Base-by-base conservation (phyloP, 75 land plant genomes). In the Azolla pinnata region DNA sequence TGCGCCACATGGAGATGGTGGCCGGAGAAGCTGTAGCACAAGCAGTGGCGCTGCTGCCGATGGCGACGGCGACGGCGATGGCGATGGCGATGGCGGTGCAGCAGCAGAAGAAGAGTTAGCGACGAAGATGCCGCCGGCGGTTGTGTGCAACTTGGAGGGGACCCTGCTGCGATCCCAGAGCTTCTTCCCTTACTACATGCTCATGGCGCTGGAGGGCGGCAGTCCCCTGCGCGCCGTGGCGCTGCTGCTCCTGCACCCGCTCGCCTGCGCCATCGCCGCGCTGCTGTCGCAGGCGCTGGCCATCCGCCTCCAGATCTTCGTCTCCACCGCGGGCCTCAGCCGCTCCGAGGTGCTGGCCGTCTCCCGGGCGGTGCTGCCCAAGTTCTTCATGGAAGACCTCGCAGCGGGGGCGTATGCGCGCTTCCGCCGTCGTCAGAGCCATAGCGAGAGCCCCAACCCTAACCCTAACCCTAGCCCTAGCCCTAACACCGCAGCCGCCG, bases 131-230 rank as follows among this genome's bases (percentile, higher is more conserved):
- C n/a, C n/a, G n/a, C n/a, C n/a, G 53, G 81, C 87, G 0, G 82
- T 91, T 40, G 86, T 87, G 0, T 69, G 96, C 1, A 88, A 80
- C 35, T 59, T 92, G 21, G 87, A 88, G 49, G 97, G 97, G 21
- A 88, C 96, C 17, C 78, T 92, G 12, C 78, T 92, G 4, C 53
- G 84, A 29, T 83, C 86, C 4, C 40, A 67, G 1, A 80, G 74
- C 62, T 79, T 88, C 40, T 92, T 88, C 51, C 97, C 97, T 3
- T 88, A 88, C 60, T 92, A 65, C 79, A 68, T 92, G 86, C 90
- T 92, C 7, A 70, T 85, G 12, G 97, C 97, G 0, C 46, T 92
- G 12, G 97, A 92, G 54, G 97, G 78, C 38, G 96, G 97, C 18
- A 76, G 90, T 71, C 63, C 83, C 2, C 5, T 85, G 0, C 25